phyloP scores from a whole-genome alignment of 805 yeast genomes.

The Suhomyces kilbournensis region DNA sequence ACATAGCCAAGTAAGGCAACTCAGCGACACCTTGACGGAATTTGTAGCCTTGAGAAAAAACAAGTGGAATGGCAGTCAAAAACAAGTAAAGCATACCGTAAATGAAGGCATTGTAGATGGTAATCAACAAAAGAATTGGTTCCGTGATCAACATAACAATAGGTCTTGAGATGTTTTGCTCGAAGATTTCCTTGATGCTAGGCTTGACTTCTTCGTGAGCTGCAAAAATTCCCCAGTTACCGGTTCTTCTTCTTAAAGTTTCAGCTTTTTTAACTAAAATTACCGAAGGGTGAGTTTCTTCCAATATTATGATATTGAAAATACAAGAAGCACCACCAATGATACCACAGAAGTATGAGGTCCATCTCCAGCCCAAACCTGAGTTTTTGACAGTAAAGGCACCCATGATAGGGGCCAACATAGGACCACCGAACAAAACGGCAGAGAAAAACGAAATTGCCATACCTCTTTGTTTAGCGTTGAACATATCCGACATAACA shows the following conservation, averaged over 20 bases:
- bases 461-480: slow-evolving; percentile 63
- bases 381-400: slow-evolving; percentile 39
- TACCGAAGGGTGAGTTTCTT: slow-evolving; percentile 42
- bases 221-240: slow-evolving; percentile 40
- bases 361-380: slow-evolving; percentile 55
- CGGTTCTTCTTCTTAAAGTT: slow-evolving; percentile 37
- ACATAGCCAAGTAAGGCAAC: slow-evolving; percentile 32
- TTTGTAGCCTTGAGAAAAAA: slow-evolving; percentile 39
- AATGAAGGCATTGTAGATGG: slow-evolving; percentile 49
- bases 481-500: slow-evolving; percentile 78
- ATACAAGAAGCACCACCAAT: slow-evolving; percentile 29
- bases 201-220: slow-evolving; percentile 37
- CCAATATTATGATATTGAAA: slow-evolving; percentile 25
- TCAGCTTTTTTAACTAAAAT: slow-evolving; percentile 32
- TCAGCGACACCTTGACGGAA: slow-evolving; percentile 24
- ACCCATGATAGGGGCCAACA: slow-evolving; percentile 69
- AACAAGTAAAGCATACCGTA: slow-evolving; percentile 47
- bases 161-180: slow-evolving; percentile 38
- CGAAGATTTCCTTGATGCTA: slow-evolving; percentile 29
- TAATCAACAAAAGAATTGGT: slow-evolving; percentile 42
- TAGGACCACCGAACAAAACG: slow-evolving; percentile 76
- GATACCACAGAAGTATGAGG: slow-evolving; percentile 49
- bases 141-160: slow-evolving; percentile 36
- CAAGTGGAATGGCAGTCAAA: slow-evolving; percentile 43
- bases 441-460: slow-evolving; percentile 73